These are phyloP conservation scores for Globisporangium emineosum DNA, from an alignment of 352 stramenopile species.

Conservation along the genomic window DNA sequence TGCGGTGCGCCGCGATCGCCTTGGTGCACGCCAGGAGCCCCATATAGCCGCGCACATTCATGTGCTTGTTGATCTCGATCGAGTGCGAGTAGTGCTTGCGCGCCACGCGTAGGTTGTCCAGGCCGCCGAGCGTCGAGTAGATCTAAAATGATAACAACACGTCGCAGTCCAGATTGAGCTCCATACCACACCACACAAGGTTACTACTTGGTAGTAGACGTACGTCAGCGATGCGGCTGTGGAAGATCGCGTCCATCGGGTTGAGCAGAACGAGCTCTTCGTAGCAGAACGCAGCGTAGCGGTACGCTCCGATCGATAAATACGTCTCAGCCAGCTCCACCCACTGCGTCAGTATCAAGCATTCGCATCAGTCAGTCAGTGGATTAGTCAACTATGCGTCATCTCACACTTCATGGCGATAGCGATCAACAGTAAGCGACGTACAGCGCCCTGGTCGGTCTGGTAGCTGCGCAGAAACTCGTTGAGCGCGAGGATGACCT, in stretches of 20 bases:
- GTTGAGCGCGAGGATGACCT: constrained; percentile 56
- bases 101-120: constrained; percentile 54
- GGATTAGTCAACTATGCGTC: neutral
- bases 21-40: constrained; percentile 55
- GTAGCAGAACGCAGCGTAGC: constrained; percentile 68
- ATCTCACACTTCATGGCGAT: neutral
- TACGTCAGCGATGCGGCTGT: constrained; percentile 61
- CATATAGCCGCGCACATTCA: constrained; percentile 53
- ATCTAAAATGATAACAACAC: constrained; percentile 32
- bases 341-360: constrained; percentile 34
- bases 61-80: constrained; percentile 60
- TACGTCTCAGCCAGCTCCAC: constrained; percentile 60
- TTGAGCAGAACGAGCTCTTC: constrained; percentile 73
- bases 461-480: constrained; percentile 55
- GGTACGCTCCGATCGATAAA: constrained; percentile 44
- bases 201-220: too few relatives aligned
- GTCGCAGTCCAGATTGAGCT: too few relatives aligned
- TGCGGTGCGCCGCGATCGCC: constrained; percentile 40
- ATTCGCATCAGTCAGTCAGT: constrained; percentile 5
- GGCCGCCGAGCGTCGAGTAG: constrained; percentile 59
- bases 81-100: constrained; percentile 73
- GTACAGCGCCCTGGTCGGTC: constrained; percentile 49
- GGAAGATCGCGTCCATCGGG: constrained; percentile 59
- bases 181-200: too few relatives aligned
- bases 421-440: constrained; percentile 11